Base-by-base conservation (phyloP, 345 rosid genomes). In the Chamaenerion angustifolium region DNA sequence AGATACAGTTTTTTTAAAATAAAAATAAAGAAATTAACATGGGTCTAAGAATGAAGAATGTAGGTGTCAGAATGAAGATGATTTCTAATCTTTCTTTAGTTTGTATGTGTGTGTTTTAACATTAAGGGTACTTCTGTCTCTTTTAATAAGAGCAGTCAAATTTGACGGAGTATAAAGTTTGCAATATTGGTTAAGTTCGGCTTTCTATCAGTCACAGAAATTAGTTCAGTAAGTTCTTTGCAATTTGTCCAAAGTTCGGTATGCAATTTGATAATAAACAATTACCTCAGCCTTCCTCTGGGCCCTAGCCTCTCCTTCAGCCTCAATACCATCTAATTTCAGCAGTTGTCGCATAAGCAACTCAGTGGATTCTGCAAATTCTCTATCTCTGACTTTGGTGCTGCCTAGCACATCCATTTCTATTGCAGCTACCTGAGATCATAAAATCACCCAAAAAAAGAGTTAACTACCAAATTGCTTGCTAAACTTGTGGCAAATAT, bases 211-310 rank as follows among this genome's bases (percentile, higher is more conserved):
- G 27, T 23, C 27, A 23, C 2, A 23, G 27, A 23, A 23, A 23
- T 2, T 23, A 23, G 27, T 23, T 2, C 2, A 23, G 27, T 5
- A 2, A 2, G 27, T 23, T 23, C 27, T 5, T 23, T 23, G 27
- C 27, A 23, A 23, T 23, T 23, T 5, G 5, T 23, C 27, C 27
- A 23, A 23, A 23, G 27, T 23, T 23, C 27, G 27, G 27, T 23
- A 23, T 23, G 27, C 27, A 23, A 23, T 23, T 23, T 35, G 13
- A 11, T 11, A 12, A 5, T n/a, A 47, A 59, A 46, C 17, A 42
- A 52, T 25, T 45, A 90, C 95, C 95, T 90, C 98, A 47, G 94
- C 80, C 75, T 73, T 90, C 18, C 98, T 73, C 67, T 64, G 88
- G 45, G 71, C 10, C 71, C 69, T 81, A 41, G 92, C 94, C 65